These are phyloP conservation scores for Aspergillus diversus DNA, from an alignment of 495 filamentous ascomycete species.

Conservation along the genomic window DNA sequence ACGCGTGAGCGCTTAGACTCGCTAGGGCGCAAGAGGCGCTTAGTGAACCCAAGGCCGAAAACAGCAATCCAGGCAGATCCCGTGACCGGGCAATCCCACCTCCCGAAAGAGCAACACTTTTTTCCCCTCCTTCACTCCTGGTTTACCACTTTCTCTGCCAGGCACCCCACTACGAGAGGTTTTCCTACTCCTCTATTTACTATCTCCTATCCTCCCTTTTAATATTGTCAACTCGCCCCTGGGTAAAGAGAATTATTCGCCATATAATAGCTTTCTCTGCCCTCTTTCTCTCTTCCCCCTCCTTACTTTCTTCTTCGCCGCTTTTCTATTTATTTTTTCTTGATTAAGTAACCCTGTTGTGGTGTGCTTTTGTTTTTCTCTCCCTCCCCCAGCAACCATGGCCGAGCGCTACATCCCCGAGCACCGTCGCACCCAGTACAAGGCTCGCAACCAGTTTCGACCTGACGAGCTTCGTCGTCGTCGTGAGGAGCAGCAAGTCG, in stretches of 20 bases:
- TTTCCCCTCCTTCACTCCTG: slow-evolving; percentile 29
- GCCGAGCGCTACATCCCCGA: slow-evolving; percentile 98
- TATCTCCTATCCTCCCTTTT: slow-evolving; percentile 15
- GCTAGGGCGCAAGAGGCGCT: slow-evolving; percentile 35
- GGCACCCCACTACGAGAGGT: not conserved
- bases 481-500: slow-evolving; percentile 98
- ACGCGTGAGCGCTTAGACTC: slow-evolving; percentile 5
- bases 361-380: slow-evolving; percentile 41
- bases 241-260: slow-evolving; percentile 17
- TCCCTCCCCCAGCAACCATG: slow-evolving; percentile 65
- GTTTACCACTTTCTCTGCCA: not conserved
- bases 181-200: slow-evolving; percentile 21
- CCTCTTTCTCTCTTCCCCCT: slow-evolving; percentile 24
- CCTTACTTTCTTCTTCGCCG: slow-evolving; percentile 23
- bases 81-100: slow-evolving; percentile 17
- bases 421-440: slow-evolving; percentile 98
- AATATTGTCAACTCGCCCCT: slow-evolving; percentile 17
- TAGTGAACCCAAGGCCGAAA: slow-evolving; percentile 20
- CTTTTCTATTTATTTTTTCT: slow-evolving; percentile 32
- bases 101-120: slow-evolving; percentile 30
- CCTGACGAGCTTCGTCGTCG: slow-evolving; percentile 97
- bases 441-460: slow-evolving; percentile 98
- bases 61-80: slow-evolving; percentile 29
- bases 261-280: slow-evolving; percentile 42
- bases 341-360: slow-evolving; percentile 20